Percentiles rank a stretch among this genome's conserved stretches.
Conservation (phyloP, 148 eudicot species). For the Polygonum aviculare region DNA sequence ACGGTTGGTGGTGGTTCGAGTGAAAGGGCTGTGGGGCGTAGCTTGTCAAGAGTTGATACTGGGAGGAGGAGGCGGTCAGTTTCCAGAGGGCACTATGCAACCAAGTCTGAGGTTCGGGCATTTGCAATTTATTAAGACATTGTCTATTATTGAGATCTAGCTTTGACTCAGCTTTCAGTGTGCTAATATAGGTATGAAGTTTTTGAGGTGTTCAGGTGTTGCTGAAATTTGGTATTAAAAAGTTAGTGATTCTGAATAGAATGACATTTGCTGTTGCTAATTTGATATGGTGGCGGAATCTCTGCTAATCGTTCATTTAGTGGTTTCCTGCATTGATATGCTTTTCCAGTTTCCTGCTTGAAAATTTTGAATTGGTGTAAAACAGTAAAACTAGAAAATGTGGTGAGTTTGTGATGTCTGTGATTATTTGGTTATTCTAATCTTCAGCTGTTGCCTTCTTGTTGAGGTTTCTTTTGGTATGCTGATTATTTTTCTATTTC, state of each 20-base stretch:
- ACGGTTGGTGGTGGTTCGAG: constrained; percentile 16
- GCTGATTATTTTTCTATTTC: not conserved
- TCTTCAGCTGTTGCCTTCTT: not conserved
- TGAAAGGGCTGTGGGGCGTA: constrained; percentile 26
- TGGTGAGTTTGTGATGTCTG: not conserved
- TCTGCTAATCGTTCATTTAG: not conserved
- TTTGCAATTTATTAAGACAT: not conserved
- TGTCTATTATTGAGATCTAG: not conserved
- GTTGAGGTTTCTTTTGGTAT: not conserved
- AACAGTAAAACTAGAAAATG: not conserved
- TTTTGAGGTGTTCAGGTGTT: not conserved
- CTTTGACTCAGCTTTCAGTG: not conserved
- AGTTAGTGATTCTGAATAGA: not conserved
- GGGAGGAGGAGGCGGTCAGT: constrained; percentile 28
- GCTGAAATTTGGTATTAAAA: not conserved
- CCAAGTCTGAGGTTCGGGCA: constrained; percentile 38
- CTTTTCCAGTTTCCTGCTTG: not conserved
- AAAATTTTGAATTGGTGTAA: not conserved
- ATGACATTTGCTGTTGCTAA: not conserved
- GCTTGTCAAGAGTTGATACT: constrained; percentile 41
- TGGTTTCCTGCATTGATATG: not conserved
- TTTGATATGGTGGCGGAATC: not conserved
- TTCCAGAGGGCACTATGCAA: constrained; percentile 21
- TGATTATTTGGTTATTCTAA: not conserved
- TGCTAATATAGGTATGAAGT: not conserved